Conservation (phyloP, 441 rosid genomes). For the Codiaeum variegatum region DNA sequence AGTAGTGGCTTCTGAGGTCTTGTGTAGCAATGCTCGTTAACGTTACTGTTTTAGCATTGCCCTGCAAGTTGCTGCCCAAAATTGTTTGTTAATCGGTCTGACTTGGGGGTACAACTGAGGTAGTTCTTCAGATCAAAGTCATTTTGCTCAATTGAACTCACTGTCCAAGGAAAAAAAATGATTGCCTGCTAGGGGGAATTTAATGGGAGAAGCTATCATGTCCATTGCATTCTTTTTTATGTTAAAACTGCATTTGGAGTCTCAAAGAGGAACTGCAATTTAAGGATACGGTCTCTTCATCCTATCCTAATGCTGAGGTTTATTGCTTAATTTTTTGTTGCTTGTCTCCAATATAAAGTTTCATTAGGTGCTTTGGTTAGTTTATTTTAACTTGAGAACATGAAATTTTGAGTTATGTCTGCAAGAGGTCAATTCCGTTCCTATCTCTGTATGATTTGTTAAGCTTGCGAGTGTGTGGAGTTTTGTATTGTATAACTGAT, state of each 20-base stretch:
- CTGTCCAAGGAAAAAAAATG: slow-evolving; percentile 3
- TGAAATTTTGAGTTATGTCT: slow-evolving; percentile 7
- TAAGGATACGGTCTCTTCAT: slow-evolving; percentile 7
- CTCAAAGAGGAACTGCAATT: neutral
- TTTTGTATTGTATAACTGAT: slow-evolving; percentile 9
- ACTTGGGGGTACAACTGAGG: neutral
- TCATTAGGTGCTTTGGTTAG: no score
- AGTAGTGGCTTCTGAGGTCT: slow-evolving; percentile 38
- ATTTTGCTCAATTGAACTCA: neutral
- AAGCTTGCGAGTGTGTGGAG: slow-evolving; percentile 7
- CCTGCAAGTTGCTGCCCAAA: slow-evolving; percentile 10
- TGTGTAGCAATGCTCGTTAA: neutral
- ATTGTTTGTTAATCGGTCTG: slow-evolving; percentile 1
- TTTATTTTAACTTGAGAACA: neutral
- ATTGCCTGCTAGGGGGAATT: neutral
- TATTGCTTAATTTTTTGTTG: neutral
- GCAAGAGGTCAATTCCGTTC: neutral
- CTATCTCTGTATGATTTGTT: neutral
- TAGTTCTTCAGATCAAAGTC: neutral
- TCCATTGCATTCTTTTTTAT: slow-evolving; percentile 6
- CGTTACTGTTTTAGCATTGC: slow-evolving; percentile 2
- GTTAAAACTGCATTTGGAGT: neutral
- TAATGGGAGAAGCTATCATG: neutral
- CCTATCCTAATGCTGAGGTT: slow-evolving; percentile 5
- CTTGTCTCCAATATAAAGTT: neutral